Percentiles rank a stretch among this genome's conserved stretches.
Conservation (phyloP, 1,284 basidiomycete genomes). For the Apiotrichum sp. region DNA sequence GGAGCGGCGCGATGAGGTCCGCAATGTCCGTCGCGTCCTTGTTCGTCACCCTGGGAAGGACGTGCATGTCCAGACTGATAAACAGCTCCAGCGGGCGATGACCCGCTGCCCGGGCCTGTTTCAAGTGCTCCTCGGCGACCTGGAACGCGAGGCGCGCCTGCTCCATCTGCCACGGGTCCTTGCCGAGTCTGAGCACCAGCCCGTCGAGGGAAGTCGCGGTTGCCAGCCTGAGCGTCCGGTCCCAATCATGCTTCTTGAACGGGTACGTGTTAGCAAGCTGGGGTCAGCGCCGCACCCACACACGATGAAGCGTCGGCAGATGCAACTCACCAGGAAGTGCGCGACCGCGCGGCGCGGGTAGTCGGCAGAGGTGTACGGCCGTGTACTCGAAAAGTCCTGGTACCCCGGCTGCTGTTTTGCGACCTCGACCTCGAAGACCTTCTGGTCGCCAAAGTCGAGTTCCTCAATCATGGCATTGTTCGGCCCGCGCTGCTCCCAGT, state of each 20-base stretch:
- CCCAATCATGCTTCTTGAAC: conserved; percentile 40
- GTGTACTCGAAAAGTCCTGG: neutral
- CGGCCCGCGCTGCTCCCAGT: conserved; percentile 16
- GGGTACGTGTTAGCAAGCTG: conserved; percentile 47
- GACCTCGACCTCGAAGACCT: conserved; percentile 5
- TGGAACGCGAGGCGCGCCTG: conserved; percentile 39
- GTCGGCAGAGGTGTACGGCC: neutral
- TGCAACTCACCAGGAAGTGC: conserved; percentile 45
- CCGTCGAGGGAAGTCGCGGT: conserved; percentile 42
- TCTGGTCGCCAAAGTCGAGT: neutral
- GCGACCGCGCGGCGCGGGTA: conserved; percentile 33
- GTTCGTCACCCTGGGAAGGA: conserved; percentile 25
- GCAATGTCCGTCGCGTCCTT: conserved; percentile 22
- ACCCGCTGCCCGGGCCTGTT: neutral
- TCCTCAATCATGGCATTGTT: conserved; percentile 3
- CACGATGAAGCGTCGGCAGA: neutral
- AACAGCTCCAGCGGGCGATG: conserved; percentile 28
- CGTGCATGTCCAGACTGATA: conserved; percentile 45
- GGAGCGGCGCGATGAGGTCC: conserved; percentile 18
- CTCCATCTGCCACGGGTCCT: conserved; percentile 42
- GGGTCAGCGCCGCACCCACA: neutral
- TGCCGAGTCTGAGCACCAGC: conserved; percentile 45
- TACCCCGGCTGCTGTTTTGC: neutral
- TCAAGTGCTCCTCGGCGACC: conserved; percentile 11
- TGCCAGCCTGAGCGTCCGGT: conserved; percentile 35